A percentile compares a stretch with the other conserved stretches of the same genome.
These are phyloP conservation scores for Penicillium sp. DNA, from an alignment of 2,329 filamentous ascomycete species.

Conservation along the genomic window DNA sequence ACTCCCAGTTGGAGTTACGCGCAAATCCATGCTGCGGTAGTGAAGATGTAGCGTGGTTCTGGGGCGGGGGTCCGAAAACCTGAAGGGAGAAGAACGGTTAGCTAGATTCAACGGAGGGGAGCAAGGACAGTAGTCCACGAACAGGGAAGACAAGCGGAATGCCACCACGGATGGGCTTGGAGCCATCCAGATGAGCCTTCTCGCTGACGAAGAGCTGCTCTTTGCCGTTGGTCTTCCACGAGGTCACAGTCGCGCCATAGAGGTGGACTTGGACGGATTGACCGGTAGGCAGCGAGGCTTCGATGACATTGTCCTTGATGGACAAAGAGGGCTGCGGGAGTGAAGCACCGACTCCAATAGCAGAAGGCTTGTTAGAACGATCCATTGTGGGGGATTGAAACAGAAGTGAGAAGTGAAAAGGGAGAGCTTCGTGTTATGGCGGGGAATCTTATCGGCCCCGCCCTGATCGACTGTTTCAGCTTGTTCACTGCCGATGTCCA, in stretches of 20 bases:
- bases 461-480: background rate
- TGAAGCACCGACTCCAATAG: conserved; percentile 72
- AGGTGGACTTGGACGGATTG: conserved; percentile 84
- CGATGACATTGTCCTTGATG: conserved; percentile 71
- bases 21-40: conserved; percentile 96
- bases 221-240: conserved; percentile 79
- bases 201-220: conserved; percentile 89
- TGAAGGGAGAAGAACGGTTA: conserved; percentile 26
- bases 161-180: conserved; percentile 85
- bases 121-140: conserved; percentile 36
- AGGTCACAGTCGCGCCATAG: conserved; percentile 88
- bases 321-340: conserved; percentile 76
- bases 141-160: conserved; percentile 94
- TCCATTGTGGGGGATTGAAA: conserved; percentile 57
- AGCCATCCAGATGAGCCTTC: conserved; percentile 77
- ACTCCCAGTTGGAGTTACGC: conserved; percentile 87
- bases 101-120: conserved; percentile 4
- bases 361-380: conserved; percentile 78
- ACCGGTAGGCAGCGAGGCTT: conserved; percentile 79
- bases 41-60: conserved; percentile 72
- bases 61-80: conserved; percentile 83
- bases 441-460: background rate
- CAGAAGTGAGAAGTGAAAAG: background rate
- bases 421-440: conserved; percentile 1
- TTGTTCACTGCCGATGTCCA: background rate